Conservation (phyloP, 768 basidiomycete genomes). For the Rhodotorula babjevae region DNA sequence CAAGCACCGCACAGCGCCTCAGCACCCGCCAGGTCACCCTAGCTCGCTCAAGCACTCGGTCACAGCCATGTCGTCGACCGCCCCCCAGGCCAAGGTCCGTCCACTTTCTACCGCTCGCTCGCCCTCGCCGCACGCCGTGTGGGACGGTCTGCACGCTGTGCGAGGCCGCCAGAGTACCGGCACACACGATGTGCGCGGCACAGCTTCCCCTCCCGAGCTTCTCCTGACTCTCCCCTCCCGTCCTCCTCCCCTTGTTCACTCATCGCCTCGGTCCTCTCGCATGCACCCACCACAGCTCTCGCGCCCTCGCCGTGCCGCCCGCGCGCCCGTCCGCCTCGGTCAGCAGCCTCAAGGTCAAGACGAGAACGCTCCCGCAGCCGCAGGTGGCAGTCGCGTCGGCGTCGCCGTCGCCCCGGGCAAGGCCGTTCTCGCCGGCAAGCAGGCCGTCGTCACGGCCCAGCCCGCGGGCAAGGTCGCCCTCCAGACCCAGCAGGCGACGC, state of each 20-base stretch:
- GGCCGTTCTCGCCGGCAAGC: not conserved
- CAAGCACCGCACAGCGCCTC: not conserved
- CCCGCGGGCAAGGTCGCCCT: not conserved
- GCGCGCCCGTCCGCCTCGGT: conserved; percentile 22
- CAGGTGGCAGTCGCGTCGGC: not conserved
- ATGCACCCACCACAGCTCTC: conserved; percentile 17
- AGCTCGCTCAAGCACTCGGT: not conserved
- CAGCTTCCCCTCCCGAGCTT: accelerated
- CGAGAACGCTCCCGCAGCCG: conserved; percentile 12
- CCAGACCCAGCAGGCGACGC: not conserved
- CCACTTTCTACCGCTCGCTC: conserved; percentile 1
- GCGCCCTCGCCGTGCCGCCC: conserved; percentile 28
- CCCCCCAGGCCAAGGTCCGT: conserved; percentile 14
- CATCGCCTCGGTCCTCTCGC: not conserved
- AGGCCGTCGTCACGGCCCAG: not conserved
- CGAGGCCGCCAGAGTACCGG: not conserved
- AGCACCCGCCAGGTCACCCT: not conserved
- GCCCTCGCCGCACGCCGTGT: not conserved
- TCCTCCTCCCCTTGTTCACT: not conserved
- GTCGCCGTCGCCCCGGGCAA: not conserved
- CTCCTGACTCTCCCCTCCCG: not conserved
- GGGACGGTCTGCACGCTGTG: too few species aligned
- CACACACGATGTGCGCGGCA: not conserved
- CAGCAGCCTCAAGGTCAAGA: conserved; percentile 8
- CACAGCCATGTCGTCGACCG: conserved; percentile 7